These are phyloP conservation scores for Clavispora vitiphila DNA, from an alignment of 805 yeast genomes.

Conservation along the genomic window DNA sequence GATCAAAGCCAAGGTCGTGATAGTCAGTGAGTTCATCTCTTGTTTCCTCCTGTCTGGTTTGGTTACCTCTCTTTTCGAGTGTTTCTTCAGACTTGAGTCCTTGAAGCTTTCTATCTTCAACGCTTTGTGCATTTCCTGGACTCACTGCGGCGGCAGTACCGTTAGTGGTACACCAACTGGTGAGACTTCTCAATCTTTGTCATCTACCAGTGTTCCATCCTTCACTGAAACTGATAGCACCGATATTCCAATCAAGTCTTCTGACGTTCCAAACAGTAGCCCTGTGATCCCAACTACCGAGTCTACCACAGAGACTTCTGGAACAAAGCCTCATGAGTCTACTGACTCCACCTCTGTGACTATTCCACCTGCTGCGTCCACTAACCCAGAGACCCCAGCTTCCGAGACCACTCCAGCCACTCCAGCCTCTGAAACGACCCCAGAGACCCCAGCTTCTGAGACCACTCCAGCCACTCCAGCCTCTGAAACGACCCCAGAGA, in stretches of 20 bases:
- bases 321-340: neutral
- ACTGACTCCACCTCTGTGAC: neutral
- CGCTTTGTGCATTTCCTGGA: constrained; percentile 40
- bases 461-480: too few relatives aligned
- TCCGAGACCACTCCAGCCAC: neutral
- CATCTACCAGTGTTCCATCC: constrained; percentile 21
- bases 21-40: constrained; percentile 21
- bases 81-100: constrained; percentile 34
- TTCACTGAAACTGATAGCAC: constrained; percentile 13
- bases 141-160: constrained; percentile 30
- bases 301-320: neutral
- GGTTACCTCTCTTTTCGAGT: constrained; percentile 31
- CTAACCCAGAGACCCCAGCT: neutral
- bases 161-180: constrained; percentile 19
- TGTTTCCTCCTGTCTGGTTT: constrained; percentile 34
- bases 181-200: constrained; percentile 16
- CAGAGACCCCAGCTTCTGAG: neutral
- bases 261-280: neutral
- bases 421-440: too few relatives aligned
- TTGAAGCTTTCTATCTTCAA: constrained; percentile 37
- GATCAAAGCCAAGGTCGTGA: constrained; percentile 25
- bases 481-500: too few relatives aligned
- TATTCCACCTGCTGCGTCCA: neutral
- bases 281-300: neutral
- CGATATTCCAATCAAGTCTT: neutral